These are phyloP conservation scores for Eremomyces bilateralis DNA, from an alignment of 495 filamentous ascomycete species.

Conservation along the genomic window DNA sequence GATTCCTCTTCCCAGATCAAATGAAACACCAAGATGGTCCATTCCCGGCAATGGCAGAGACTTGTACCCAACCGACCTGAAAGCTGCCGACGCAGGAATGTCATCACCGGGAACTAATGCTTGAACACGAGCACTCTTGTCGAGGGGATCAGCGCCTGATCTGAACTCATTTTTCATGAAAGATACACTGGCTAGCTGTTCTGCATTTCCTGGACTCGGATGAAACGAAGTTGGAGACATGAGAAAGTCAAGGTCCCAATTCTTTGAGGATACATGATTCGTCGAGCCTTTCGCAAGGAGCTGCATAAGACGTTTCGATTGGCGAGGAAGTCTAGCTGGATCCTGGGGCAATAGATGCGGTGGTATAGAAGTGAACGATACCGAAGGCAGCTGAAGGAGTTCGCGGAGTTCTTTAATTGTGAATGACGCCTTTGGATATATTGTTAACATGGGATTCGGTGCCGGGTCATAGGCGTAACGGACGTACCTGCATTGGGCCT, in stretches of 20 bases:
- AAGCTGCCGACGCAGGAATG: conserved; percentile 37
- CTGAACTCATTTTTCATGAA: conserved; percentile 43
- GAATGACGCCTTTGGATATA: conserved; percentile 46
- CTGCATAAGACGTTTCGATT: conserved; percentile 55
- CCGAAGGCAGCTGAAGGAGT: conserved; percentile 50
- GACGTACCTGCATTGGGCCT: conserved; percentile 58
- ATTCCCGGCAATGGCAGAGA: conserved; percentile 58
- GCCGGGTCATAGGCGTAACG: no score
- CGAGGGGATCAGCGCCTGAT: conserved; percentile 25
- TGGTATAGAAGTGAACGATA: conserved; percentile 45
- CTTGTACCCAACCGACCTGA: conserved; percentile 85
- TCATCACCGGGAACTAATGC: conserved; percentile 22
- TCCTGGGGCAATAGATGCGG: conserved; percentile 12
- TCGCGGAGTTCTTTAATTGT: conserved; percentile 88
- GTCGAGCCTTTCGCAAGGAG: conserved; percentile 53
- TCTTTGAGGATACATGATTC: conserved; percentile 29
- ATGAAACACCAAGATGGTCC: conserved; percentile 52
- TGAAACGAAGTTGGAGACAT: conserved; percentile 52
- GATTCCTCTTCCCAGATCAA: conserved; percentile 47
- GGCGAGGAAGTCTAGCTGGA: conserved; percentile 41
- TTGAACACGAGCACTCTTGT: conserved; percentile 29
- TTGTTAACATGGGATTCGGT: background rate
- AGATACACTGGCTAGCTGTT: conserved; percentile 32
- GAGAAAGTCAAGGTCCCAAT: conserved; percentile 66
- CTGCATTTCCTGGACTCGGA: conserved; percentile 22